phyloP scores from a whole-genome alignment of 768 basidiomycete species.

The Phaffia tasmanica region DNA sequence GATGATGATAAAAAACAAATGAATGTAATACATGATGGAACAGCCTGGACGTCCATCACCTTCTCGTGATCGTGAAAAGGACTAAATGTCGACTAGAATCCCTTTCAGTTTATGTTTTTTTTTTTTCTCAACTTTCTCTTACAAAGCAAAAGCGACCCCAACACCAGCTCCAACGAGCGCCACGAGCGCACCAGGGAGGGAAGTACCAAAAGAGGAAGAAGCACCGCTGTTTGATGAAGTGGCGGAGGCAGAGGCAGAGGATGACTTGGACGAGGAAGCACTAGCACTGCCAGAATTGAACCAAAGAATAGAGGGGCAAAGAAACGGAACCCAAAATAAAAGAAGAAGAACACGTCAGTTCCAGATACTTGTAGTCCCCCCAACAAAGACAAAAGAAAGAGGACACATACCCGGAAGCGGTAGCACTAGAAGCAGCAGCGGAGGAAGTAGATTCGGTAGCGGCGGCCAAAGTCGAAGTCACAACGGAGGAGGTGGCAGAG shows the following conservation, averaged over 20 bases:
- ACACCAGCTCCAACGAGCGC: slow-evolving; percentile 7
- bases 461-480: slow-evolving; percentile 49
- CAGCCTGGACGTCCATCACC: not conserved
- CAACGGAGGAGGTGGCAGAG: slow-evolving; percentile 54
- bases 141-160: not conserved
- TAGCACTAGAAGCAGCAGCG: slow-evolving; percentile 3
- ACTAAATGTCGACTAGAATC: too few relatives aligned
- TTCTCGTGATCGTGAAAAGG: too few relatives aligned
- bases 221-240: slow-evolving; percentile 25
- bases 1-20: too few relatives aligned
- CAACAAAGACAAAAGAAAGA: too few relatives aligned
- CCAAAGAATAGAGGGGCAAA: not conserved
- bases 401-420: slow-evolving; percentile 26
- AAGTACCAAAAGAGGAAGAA: slow-evolving; percentile 6
- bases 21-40: too few relatives aligned
- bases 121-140: not conserved
- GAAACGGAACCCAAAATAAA: not conserved
- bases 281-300: not conserved
- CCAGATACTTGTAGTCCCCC: too few relatives aligned
- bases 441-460: slow-evolving; percentile 26
- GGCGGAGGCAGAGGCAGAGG: slow-evolving; percentile 6
- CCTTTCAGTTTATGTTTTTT: too few relatives aligned
- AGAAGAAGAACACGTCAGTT: not conserved
- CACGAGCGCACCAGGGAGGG: slow-evolving; percentile 10
- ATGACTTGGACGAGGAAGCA: not conserved